Percentiles rank a stretch among this genome's conserved stretches.
These are phyloP conservation scores for Cairneyella variabilis DNA, from an alignment of 495 filamentous ascomycete genomes.

Conservation along the genomic window DNA sequence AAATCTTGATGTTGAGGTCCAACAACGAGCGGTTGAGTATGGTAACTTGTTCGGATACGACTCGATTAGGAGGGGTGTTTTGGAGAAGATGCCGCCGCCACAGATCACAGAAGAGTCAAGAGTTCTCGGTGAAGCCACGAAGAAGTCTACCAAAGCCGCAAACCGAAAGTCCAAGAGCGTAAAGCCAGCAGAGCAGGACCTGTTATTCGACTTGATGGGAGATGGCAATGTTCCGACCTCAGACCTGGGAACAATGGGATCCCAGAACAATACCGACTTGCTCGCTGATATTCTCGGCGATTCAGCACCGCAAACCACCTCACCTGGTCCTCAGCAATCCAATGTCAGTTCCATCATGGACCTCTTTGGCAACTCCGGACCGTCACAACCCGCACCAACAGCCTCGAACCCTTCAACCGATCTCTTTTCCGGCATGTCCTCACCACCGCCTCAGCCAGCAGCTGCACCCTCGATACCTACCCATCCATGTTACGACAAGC, in stretches of 20 bases:
- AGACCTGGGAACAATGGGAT: slow-evolving; percentile 50
- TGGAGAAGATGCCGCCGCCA: slow-evolving; percentile 96
- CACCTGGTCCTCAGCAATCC: slow-evolving; percentile 46
- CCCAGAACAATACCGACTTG: slow-evolving; percentile 75
- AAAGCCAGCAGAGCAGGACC: slow-evolving; percentile 84
- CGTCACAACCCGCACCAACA: slow-evolving; percentile 35
- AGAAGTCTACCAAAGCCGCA: slow-evolving; percentile 72
- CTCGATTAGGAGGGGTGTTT: slow-evolving; percentile 79
- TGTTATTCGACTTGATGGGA: slow-evolving; percentile 89
- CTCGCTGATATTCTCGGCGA: slow-evolving; percentile 81
- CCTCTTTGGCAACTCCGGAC: slow-evolving; percentile 54
- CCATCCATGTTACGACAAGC: slow-evolving; percentile 78
- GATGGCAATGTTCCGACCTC: slow-evolving; percentile 59
- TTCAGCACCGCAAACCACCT: slow-evolving; percentile 44
- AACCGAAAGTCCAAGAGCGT: slow-evolving; percentile 72
- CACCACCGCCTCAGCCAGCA: slow-evolving; percentile 45
- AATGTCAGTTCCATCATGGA: slow-evolving; percentile 84
- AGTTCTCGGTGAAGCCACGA: slow-evolving; percentile 80
- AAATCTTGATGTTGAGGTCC: slow-evolving; percentile 88
- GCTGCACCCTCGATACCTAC: slow-evolving; percentile 38
- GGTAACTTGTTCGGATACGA: slow-evolving; percentile 89
- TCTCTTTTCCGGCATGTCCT: slow-evolving; percentile 38
- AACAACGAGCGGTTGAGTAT: slow-evolving; percentile 93
- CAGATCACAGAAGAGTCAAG: slow-evolving; percentile 93
- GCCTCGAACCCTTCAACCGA: slow-evolving; percentile 44